These are phyloP conservation scores for Candida pseudofarinosa DNA, from an alignment of 805 yeast genomes.

Conservation along the genomic window DNA sequence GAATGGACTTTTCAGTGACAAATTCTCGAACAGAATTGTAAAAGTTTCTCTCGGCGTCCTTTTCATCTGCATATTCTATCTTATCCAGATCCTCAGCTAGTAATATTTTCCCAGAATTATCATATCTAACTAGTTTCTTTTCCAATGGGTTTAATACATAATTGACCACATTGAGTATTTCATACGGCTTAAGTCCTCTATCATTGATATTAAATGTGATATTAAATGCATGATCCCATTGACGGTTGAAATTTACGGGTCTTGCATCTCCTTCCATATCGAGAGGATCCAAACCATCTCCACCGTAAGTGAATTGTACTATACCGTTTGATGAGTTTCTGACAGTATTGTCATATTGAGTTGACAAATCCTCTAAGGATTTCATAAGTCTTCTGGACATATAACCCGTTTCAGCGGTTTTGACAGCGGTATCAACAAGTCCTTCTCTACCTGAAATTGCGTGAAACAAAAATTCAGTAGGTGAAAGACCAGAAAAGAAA, in stretches of 20 bases:
- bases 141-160: slow-evolving; percentile 59
- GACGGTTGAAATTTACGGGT: slow-evolving; percentile 89
- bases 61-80: slow-evolving; percentile 71
- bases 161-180: slow-evolving; percentile 55
- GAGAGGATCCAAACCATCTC: slow-evolving; percentile 96
- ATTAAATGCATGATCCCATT: slow-evolving; percentile 90
- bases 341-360: slow-evolving; percentile 90
- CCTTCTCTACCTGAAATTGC: slow-evolving; percentile 99
- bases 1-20: slow-evolving; percentile 51
- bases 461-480: slow-evolving; percentile 98
- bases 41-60: slow-evolving; percentile 84
- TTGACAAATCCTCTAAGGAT: slow-evolving; percentile 91
- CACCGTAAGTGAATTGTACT: slow-evolving; percentile 97
- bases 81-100: slow-evolving; percentile 41
- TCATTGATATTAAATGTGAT: slow-evolving; percentile 59
- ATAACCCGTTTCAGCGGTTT: slow-evolving; percentile 98
- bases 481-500: slow-evolving; percentile 93
- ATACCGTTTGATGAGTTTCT: slow-evolving; percentile 94
- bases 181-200: slow-evolving; percentile 62
- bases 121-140: slow-evolving; percentile 56
- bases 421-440: slow-evolving; percentile 97
- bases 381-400: slow-evolving; percentile 98
- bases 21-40: slow-evolving; percentile 71
- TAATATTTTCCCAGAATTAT: slow-evolving; percentile 62
- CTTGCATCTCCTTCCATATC: slow-evolving; percentile 99